These are phyloP conservation scores for Xylaria sp. DNA, from an alignment of 2,329 filamentous ascomycete genomes.

Conservation along the genomic window DNA sequence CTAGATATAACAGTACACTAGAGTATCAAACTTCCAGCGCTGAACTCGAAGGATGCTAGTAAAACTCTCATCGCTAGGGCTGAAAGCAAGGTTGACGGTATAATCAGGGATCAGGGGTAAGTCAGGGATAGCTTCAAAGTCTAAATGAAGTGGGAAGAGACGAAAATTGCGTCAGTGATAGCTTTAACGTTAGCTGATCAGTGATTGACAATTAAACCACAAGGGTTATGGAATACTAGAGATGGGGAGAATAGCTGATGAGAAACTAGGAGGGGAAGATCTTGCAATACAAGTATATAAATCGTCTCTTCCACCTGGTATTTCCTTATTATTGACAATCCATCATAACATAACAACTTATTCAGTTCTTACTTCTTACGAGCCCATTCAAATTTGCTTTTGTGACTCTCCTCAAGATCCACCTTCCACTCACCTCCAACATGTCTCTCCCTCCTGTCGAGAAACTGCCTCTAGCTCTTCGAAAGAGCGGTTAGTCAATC, in stretches of 20 bases:
- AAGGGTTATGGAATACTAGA: not conserved
- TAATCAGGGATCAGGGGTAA: conserved; percentile 5
- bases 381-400: not conserved
- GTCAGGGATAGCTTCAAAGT: conserved; percentile 26
- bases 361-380: not conserved
- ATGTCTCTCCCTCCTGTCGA: conserved; percentile 58
- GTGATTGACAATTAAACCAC: not conserved
- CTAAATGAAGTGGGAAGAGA: conserved; percentile 17
- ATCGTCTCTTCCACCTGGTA: not conserved
- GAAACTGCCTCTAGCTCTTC: conserved; percentile 61
- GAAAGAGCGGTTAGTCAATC: conserved; percentile 62
- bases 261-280: not conserved
- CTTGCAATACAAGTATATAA: conserved; percentile 27
- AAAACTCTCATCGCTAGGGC: conserved; percentile 1
- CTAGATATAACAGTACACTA: not conserved
- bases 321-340: not conserved
- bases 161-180: conserved; percentile 5
- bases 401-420: not conserved
- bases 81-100: conserved; percentile 19
- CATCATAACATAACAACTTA: conserved; percentile 1
- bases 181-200: conserved; percentile 10
- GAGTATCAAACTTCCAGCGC: not conserved
- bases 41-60: conserved; percentile 13
- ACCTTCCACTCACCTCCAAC: conserved; percentile 28
- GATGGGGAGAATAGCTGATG: not conserved